A percentile compares a stretch with the other conserved stretches of the same genome.
These are phyloP conservation scores for Russula sp. DNA, from an alignment of 768 basidiomycete species.

Conservation along the genomic window DNA sequence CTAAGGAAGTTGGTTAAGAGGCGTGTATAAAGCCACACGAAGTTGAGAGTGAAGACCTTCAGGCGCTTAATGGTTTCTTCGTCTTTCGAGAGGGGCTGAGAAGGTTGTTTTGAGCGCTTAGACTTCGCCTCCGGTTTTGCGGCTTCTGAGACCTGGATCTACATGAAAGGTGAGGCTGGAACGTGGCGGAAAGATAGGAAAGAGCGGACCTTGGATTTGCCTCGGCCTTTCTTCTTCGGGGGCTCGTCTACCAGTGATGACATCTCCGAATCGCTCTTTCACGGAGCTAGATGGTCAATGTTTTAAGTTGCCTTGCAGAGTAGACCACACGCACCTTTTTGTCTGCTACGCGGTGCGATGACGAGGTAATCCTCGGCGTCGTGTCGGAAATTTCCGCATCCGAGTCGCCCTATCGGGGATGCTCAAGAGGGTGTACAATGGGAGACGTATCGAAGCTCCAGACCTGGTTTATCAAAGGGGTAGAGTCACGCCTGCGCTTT, in stretches of 20 bases:
- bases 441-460: neutral
- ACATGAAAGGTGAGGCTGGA: neutral
- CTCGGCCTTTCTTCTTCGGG: slow-evolving; percentile 39
- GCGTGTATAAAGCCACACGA: neutral
- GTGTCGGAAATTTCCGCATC: neutral
- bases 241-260: slow-evolving; percentile 55
- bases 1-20: slow-evolving; percentile 34
- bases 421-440: neutral
- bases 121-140: slow-evolving; percentile 32
- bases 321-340: neutral
- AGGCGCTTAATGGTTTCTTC: slow-evolving; percentile 71
- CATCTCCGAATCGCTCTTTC: slow-evolving; percentile 53
- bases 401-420: slow-evolving; percentile 4
- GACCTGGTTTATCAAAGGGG: neutral
- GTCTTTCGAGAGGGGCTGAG: slow-evolving; percentile 42
- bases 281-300: neutral
- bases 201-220: slow-evolving; percentile 33
- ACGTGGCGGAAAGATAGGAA: neutral
- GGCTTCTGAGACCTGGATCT: slow-evolving; percentile 2
- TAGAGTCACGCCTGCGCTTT: slow-evolving; percentile 11
- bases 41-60: slow-evolving; percentile 44
- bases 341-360: neutral
- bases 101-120: slow-evolving; percentile 27
- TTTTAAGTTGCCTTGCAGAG: neutral
- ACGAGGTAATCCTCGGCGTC: slow-evolving; percentile 3